Percentiles rank a stretch among this genome's conserved stretches.
phyloP scores from a whole-genome alignment of 177 flowering plant genomes.

The Vitis hybrid region DNA sequence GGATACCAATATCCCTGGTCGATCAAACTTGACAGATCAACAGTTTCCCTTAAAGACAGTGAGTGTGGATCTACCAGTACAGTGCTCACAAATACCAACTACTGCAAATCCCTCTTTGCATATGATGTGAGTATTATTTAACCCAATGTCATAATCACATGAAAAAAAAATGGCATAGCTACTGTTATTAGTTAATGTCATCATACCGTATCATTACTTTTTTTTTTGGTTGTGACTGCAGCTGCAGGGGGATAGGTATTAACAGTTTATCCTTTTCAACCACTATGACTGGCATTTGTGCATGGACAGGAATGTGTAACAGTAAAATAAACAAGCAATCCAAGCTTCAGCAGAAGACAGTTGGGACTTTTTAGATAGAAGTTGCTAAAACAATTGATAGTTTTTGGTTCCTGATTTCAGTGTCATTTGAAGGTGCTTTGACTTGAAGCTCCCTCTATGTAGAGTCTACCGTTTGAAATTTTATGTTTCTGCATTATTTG shows the following conservation, averaged over 20 bases:
- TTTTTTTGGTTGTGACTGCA: conserved; percentile 30
- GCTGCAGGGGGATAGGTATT: conserved; percentile 43
- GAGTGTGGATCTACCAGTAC: conserved; percentile 88
- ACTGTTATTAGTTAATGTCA: not conserved
- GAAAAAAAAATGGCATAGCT: not conserved
- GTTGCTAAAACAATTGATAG: not conserved
- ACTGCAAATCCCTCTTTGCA: conserved; percentile 74
- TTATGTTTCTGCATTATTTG: conserved; percentile 9
- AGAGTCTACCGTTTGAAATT: not conserved
- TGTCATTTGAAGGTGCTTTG: not conserved
- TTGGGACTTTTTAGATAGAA: conserved; percentile 2
- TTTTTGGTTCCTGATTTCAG: not conserved
- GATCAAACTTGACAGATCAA: conserved; percentile 73
- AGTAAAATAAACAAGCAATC: conserved; percentile 1
- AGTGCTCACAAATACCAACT: conserved; percentile 61
- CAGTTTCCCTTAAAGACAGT: conserved; percentile 66
- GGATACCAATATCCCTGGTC: conserved; percentile 71
- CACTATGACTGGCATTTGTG: conserved; percentile 6
- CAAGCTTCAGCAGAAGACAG: conserved; percentile 8
- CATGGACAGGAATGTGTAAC: not conserved
- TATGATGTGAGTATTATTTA: conserved; percentile 52
- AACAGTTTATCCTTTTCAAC: conserved; percentile 12
- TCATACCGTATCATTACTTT: not conserved
- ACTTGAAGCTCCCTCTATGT: not conserved
- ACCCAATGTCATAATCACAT: not conserved